A percentile compares a stretch with the other conserved stretches of the same genome.
phyloP scores from a whole-genome alignment of 2,329 filamentous ascomycete species.

The Teratosphaeria gauchensis region DNA sequence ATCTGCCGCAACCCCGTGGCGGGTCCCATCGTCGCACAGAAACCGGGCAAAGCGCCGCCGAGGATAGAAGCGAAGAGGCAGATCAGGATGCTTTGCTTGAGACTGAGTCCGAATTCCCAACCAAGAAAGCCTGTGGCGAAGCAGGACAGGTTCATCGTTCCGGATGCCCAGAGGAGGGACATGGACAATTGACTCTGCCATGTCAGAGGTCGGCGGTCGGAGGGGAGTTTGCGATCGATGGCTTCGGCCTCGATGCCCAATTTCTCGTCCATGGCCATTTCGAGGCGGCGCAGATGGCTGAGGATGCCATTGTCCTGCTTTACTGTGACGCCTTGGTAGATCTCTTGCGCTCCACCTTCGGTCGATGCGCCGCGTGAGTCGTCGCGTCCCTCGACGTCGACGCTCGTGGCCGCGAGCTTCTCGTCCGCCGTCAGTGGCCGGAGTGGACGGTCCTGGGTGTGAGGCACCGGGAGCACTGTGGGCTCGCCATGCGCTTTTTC shows the following conservation, averaged over 20 bases:
- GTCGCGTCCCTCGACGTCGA: slow-evolving; percentile 11
- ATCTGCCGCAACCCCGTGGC: slow-evolving; percentile 35
- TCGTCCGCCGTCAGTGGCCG: slow-evolving; percentile 21
- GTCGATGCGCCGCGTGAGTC: slow-evolving; percentile 7
- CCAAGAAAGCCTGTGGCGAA: slow-evolving; percentile 37
- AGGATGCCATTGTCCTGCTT: slow-evolving; percentile 21
- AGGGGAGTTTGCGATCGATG: slow-evolving; percentile 36
- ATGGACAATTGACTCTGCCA: slow-evolving; percentile 26
- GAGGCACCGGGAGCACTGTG: not conserved
- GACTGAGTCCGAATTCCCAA: slow-evolving; percentile 38
- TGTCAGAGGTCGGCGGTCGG: slow-evolving; percentile 35
- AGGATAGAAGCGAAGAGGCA: slow-evolving; percentile 22
- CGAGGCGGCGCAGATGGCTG: slow-evolving; percentile 25
- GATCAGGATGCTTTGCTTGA: slow-evolving; percentile 30
- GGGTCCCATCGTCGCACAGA: slow-evolving; percentile 25
- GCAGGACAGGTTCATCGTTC: slow-evolving; percentile 28
- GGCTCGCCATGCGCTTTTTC: slow-evolving; percentile 1
- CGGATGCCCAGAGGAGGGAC: slow-evolving; percentile 26
- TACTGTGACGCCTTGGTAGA: slow-evolving; percentile 5
- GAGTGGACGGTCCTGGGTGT: not conserved
- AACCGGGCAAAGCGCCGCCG: slow-evolving; percentile 23
- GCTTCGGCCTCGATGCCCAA: slow-evolving; percentile 40
- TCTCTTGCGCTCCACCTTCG: not conserved
- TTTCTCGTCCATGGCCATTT: slow-evolving; percentile 35
- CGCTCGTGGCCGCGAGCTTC: slow-evolving; percentile 18